Conservation (phyloP, 192 early-diverging fungal genomes). For the Mycoemilia scoparia region DNA sequence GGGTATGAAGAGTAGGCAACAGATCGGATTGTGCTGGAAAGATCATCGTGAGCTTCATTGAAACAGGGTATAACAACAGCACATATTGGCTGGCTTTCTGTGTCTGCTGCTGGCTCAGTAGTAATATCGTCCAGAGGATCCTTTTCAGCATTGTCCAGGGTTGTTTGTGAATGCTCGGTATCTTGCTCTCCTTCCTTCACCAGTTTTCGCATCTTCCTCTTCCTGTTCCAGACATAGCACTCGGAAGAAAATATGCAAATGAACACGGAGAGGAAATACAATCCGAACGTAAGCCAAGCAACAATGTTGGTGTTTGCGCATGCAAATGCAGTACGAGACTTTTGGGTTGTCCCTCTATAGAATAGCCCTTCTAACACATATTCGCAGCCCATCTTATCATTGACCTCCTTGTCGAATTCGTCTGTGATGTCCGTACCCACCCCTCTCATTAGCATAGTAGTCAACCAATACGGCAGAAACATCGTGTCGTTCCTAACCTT, state of each 20-base stretch:
- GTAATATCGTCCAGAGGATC: not conserved
- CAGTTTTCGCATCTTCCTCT: too few relatives aligned
- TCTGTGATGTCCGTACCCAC: slow-evolving; percentile 13
- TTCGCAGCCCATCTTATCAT: too few relatives aligned
- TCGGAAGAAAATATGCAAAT: slow-evolving; percentile 15
- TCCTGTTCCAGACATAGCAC: slow-evolving; percentile 10
- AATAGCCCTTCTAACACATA: slow-evolving; percentile 13
- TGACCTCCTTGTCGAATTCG: slow-evolving; percentile 7
- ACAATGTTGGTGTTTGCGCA: slow-evolving; percentile 30
- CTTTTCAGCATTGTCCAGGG: not conserved
- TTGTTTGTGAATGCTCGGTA: not conserved
- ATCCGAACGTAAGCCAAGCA: slow-evolving; percentile 25
- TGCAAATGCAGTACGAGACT: slow-evolving; percentile 22
- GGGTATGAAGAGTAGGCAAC: slow-evolving; percentile 20
- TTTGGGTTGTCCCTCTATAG: slow-evolving; percentile 15
- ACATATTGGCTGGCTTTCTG: slow-evolving; percentile 7
- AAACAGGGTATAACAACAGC: slow-evolving; percentile 23
- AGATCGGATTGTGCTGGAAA: slow-evolving; percentile 19
- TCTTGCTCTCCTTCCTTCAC: too few relatives aligned
- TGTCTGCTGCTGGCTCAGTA: not conserved
- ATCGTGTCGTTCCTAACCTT: slow-evolving; percentile 8
- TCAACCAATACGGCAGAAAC: slow-evolving; percentile 15
- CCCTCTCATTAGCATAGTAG: slow-evolving; percentile 15
- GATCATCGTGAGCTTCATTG: slow-evolving; percentile 12
- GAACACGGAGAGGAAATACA: slow-evolving; percentile 19